Evolutionary conservation across 2,329 filamentous ascomycete species (phyloP).

Genomic region (Fusarium musae): DNA sequence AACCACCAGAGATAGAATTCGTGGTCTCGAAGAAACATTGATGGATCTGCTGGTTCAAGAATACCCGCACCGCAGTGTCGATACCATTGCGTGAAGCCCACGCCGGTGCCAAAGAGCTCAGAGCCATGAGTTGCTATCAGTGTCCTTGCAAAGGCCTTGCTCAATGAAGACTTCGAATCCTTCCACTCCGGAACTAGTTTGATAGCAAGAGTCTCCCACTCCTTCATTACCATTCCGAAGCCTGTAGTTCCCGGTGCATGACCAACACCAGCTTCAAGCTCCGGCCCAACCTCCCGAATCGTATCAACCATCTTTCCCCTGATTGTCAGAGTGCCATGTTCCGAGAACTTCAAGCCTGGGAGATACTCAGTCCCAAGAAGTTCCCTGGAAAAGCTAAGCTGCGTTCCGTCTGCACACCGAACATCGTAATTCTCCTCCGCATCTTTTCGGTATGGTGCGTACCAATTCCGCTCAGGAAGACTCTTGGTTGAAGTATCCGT

Average conservation of each 20-base stretch:
- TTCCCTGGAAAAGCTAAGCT: not conserved
- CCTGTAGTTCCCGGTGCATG: not conserved
- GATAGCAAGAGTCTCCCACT: not conserved
- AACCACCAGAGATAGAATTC: conserved; percentile 27
- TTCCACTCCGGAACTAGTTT: not conserved
- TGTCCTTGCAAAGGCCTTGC: not conserved
- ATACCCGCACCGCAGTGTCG: conserved; percentile 9
- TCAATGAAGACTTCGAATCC: not conserved
- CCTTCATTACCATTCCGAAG: not conserved
- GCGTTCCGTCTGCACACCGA: not conserved
- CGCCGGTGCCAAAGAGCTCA: rapidly evolving
- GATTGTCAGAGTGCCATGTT: not conserved
- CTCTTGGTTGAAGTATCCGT: not conserved
- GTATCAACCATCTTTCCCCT: conserved; percentile 14
- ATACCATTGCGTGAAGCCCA: conserved; percentile 15
- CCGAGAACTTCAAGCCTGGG: not conserved
- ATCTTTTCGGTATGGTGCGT: not conserved
- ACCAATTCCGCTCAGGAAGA: not conserved
- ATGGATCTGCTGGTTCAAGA: not conserved
- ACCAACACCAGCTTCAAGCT: not conserved
- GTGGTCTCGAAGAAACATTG: not conserved
- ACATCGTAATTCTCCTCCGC: not conserved
- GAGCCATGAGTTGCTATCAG: not conserved
- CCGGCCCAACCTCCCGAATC: not conserved
- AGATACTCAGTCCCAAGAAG: not conserved